Percentiles rank a stretch among this genome's conserved stretches.
phyloP scores from a whole-genome alignment of 1,284 basidiomycete species.

The Ustilago hordei region DNA sequence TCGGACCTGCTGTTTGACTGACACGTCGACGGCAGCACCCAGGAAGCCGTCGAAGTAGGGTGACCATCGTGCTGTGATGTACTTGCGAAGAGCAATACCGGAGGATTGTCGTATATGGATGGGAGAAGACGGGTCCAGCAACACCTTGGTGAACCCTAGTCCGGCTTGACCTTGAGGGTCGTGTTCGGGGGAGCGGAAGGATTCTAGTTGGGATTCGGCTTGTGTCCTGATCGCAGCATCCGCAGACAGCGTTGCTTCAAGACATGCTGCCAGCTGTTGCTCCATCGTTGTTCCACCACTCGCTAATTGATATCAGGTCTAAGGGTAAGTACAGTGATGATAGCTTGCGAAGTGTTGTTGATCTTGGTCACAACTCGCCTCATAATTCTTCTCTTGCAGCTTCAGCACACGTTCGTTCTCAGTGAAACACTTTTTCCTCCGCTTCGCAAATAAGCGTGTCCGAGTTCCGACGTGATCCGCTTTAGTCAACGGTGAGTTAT shows the following conservation, averaged over 20 bases:
- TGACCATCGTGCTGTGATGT: slow-evolving; percentile 63
- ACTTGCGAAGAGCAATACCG: slow-evolving; percentile 59
- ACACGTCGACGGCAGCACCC: slow-evolving; percentile 45
- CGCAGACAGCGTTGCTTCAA: slow-evolving; percentile 53
- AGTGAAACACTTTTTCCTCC: slow-evolving; percentile 1
- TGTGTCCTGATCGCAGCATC: slow-evolving; percentile 34
- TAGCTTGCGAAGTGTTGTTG: slow-evolving; percentile 5
- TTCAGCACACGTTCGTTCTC: background rate
- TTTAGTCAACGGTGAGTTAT: too few species aligned
- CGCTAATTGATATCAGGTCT: background rate
- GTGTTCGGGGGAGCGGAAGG: slow-evolving; percentile 36
- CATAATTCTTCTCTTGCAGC: background rate
- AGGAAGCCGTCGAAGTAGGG: slow-evolving; percentile 59
- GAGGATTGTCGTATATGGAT: slow-evolving; percentile 61
- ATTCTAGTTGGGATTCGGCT: slow-evolving; percentile 50
- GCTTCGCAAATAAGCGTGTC: background rate
- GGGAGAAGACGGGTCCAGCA: slow-evolving; percentile 27
- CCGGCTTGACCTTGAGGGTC: slow-evolving; percentile 36
- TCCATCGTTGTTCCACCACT: slow-evolving; percentile 27
- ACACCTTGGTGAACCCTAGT: slow-evolving; percentile 42
- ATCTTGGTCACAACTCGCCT: background rate
- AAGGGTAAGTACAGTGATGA: background rate
- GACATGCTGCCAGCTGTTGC: slow-evolving; percentile 43
- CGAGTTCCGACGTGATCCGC: background rate
- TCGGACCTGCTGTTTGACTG: slow-evolving; percentile 57